Conservation (phyloP, 176 grass and related monocot genomes). For the Hsuehochloa calcarea region DNA sequence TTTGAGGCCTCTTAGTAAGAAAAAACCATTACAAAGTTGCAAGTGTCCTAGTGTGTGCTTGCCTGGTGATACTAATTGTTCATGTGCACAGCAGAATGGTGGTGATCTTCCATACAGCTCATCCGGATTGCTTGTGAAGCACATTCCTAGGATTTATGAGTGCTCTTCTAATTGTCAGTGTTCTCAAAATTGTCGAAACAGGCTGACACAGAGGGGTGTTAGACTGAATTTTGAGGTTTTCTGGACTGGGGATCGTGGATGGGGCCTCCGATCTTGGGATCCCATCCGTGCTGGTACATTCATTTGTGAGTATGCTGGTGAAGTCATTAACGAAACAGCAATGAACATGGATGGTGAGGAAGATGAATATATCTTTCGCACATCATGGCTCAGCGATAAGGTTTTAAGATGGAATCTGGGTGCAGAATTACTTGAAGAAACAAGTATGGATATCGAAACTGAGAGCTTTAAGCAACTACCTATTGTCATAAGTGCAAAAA, state of each 20-base stretch:
- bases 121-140: conserved; percentile 38
- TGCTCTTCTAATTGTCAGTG: conserved; percentile 47
- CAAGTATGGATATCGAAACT: neutral
- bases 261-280: conserved; percentile 65
- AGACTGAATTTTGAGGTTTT: conserved; percentile 60
- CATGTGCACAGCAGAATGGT: conserved; percentile 41
- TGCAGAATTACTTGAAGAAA: conserved; percentile 50
- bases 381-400: conserved; percentile 18
- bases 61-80: conserved; percentile 52
- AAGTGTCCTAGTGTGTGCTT: conserved; percentile 56
- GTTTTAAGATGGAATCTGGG: conserved; percentile 46
- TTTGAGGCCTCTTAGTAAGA: conserved; percentile 14
- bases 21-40: conserved; percentile 39
- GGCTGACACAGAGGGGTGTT: conserved; percentile 52
- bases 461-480: conserved; percentile 38
- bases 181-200: conserved; percentile 52
- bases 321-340: conserved; percentile 43
- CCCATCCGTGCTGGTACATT: conserved; percentile 65
- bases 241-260: conserved; percentile 47
- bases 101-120: conserved; percentile 58
- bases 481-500: conserved; percentile 50
- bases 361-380: conserved; percentile 42
- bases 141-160: conserved; percentile 47
- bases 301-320: conserved; percentile 56
- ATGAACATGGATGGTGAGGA: conserved; percentile 26